Percentiles rank a stretch among this genome's conserved stretches.
These are phyloP conservation scores for Amborella trichopoda DNA, from an alignment of 164 flowering plant species.

Conservation along the genomic window DNA sequence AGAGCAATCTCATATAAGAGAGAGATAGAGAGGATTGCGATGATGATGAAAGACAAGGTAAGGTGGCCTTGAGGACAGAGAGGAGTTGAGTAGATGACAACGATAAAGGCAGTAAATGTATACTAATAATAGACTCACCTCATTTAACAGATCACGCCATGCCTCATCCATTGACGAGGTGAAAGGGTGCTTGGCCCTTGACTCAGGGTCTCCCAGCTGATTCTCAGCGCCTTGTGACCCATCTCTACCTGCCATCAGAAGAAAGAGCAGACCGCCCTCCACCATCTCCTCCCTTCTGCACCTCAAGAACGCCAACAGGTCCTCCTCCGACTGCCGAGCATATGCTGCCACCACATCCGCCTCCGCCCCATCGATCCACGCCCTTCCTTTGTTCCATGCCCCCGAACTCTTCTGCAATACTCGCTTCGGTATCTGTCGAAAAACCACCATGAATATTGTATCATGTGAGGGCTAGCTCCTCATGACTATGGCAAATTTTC, in stretches of 20 bases:
- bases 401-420: constrained; percentile 20
- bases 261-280: constrained; percentile 23
- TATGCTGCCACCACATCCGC: constrained; percentile 30
- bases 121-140: constrained; percentile 11
- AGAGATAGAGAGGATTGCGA: too few relatives aligned
- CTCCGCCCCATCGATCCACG: constrained; percentile 34
- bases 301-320: constrained; percentile 18
- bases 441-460: too few relatives aligned
- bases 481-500: too few relatives aligned
- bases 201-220: constrained; percentile 27
- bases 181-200: constrained; percentile 34
- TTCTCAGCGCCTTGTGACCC: constrained; percentile 15
- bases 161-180: constrained; percentile 33
- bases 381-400: constrained; percentile 32
- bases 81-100: too few relatives aligned
- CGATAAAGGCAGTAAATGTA: too few relatives aligned
- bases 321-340: constrained; percentile 27
- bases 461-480: too few relatives aligned
- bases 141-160: constrained; percentile 30
- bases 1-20: too few relatives aligned
- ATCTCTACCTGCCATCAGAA: constrained; percentile 29
- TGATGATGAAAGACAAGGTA: too few relatives aligned
- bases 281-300: constrained; percentile 28
- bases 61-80: too few relatives aligned
- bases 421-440: constrained; percentile 17